Evolutionary conservation across 169 alveolate genomes (phyloP).

Genomic region (Cryptosporidium bovis): DNA sequence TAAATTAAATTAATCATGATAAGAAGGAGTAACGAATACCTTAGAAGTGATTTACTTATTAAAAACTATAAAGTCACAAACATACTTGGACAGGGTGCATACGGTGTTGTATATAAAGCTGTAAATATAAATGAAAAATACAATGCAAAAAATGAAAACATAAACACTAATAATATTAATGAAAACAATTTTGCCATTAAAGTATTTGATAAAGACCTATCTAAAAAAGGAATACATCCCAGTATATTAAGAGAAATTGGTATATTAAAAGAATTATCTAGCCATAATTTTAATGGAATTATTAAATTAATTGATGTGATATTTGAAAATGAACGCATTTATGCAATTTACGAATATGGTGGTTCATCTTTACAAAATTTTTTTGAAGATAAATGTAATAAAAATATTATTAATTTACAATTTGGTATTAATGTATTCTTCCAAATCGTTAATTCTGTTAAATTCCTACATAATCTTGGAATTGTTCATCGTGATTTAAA

Average conservation of each 20-base stretch:
- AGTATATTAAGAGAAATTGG: conserved; percentile 74
- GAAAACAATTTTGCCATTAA: conserved; percentile 51
- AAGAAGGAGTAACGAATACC: conserved; percentile 12
- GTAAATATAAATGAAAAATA: conserved; percentile 2
- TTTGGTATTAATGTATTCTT: conserved; percentile 43
- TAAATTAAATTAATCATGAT: neutral
- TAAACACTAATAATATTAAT: neutral
- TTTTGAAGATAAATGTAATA: conserved; percentile 38
- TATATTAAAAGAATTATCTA: conserved; percentile 33
- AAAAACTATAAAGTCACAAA: conserved; percentile 35
- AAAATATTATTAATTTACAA: conserved; percentile 5
- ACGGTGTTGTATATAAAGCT: conserved; percentile 63
- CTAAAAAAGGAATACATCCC: conserved; percentile 72
- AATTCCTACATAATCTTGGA: conserved; percentile 58
- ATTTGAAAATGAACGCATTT: conserved; percentile 46
- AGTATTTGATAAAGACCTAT: conserved; percentile 57
- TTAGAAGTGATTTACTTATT: neutral
- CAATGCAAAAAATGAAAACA: neutral
- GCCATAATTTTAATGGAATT: conserved; percentile 14
- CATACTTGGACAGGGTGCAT: conserved; percentile 72
- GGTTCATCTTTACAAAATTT: conserved; percentile 42
- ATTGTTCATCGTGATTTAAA: conserved; percentile 71
- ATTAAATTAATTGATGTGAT: conserved; percentile 41
- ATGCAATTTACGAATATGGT: conserved; percentile 72
- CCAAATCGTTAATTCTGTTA: conserved; percentile 47